Conservation (phyloP, 495 filamentous ascomycete genomes). For the Jackrogersella multiformis region DNA sequence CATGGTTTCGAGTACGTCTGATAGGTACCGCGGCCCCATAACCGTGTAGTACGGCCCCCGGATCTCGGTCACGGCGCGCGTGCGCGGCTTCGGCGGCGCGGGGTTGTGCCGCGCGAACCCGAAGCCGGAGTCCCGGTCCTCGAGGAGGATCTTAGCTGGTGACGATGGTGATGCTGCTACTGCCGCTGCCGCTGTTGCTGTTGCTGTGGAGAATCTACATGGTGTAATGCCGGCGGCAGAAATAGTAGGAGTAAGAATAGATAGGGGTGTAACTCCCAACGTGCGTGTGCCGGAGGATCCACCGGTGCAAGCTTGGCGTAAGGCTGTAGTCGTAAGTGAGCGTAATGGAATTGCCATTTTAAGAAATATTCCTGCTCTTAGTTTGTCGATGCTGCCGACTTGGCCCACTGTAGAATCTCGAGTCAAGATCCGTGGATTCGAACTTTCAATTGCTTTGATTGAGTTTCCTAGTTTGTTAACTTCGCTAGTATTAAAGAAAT, state of each 20-base stretch:
- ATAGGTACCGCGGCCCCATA: slow-evolving; percentile 63
- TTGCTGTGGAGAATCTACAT: slow-evolving; percentile 19
- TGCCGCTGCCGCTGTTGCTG: background rate
- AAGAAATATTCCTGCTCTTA: slow-evolving; percentile 2
- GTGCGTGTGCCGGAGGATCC: background rate
- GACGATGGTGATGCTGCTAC: background rate
- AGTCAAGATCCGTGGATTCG: background rate
- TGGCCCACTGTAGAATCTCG: background rate
- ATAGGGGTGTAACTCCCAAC: background rate
- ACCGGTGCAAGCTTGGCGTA: slow-evolving; percentile 15
- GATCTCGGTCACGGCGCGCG: slow-evolving; percentile 64
- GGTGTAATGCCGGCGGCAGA: no score
- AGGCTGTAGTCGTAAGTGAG: slow-evolving; percentile 14
- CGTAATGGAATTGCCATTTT: slow-evolving; percentile 36
- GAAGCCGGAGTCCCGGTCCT: slow-evolving; percentile 62
- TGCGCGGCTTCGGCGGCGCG: slow-evolving; percentile 59
- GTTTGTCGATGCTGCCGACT: background rate
- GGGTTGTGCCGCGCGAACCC: slow-evolving; percentile 65
- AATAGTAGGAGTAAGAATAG: no score
- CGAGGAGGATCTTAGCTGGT: slow-evolving; percentile 51
- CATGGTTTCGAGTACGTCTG: slow-evolving; percentile 65
- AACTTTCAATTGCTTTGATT: background rate
- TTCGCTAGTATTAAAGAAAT: no score
- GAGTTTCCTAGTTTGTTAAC: background rate
- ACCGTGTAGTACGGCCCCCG: slow-evolving; percentile 65